These are phyloP conservation scores for Beta lomatogona DNA, from an alignment of 179 eudicot genomes.

Conservation along the genomic window DNA sequence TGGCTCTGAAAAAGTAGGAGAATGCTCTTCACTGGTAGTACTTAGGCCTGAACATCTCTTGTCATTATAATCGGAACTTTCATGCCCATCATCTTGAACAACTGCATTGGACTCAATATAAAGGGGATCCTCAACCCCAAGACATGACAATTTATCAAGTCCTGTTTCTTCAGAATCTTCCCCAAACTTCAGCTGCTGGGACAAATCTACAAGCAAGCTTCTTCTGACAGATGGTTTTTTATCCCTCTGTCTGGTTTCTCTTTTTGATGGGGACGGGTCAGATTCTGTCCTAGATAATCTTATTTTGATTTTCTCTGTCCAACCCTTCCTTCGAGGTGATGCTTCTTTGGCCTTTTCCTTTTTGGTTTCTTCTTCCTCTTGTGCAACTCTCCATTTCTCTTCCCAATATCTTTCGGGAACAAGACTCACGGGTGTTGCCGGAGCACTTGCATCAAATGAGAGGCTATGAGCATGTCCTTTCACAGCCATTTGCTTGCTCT, in stretches of 20 bases:
- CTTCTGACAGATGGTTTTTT: constrained; percentile 57
- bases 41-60: constrained; percentile 38
- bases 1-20: constrained; percentile 55
- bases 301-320: constrained; percentile 79
- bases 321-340: constrained; percentile 52
- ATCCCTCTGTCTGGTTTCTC: constrained; percentile 35
- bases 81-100: constrained; percentile 30
- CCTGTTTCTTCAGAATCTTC: constrained; percentile 44
- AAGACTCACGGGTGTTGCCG: constrained; percentile 42
- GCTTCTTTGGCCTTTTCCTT: constrained; percentile 40
- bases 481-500: constrained; percentile 34
- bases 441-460: constrained; percentile 56
- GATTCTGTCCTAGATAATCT: constrained; percentile 69
- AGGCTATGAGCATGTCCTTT: constrained; percentile 73
- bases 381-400: constrained; percentile 88
- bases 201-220: constrained; percentile 68
- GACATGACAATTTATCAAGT: constrained; percentile 28
- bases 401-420: constrained; percentile 99
- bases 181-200: constrained; percentile 55
- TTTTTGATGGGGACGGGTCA: constrained; percentile 63
- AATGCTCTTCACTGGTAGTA: constrained; percentile 57
- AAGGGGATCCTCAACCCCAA: constrained; percentile 35
- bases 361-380: constrained; percentile 66
- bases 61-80: constrained; percentile 26
- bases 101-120: constrained; percentile 30